A percentile compares a stretch with the other conserved stretches of the same genome.
These are phyloP conservation scores for Monosporascus ibericus DNA, from an alignment of 2,329 filamentous ascomycete genomes.

Conservation along the genomic window DNA sequence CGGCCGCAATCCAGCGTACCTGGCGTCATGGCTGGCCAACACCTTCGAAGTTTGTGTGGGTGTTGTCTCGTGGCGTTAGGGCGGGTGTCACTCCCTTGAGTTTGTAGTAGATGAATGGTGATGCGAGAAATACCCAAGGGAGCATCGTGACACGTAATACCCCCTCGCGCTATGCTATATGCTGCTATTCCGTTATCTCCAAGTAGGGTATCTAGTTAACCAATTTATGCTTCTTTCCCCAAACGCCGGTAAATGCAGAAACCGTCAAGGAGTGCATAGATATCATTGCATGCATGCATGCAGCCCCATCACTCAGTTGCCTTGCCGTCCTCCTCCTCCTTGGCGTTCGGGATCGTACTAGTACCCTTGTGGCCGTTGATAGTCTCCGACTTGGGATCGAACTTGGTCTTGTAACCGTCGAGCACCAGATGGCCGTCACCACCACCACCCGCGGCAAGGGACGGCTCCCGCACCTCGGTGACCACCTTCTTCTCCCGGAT, in stretches of 20 bases:
- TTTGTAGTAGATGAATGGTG: not conserved
- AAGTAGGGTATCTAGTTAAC: conserved; percentile 4
- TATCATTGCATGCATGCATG: too few relatives aligned
- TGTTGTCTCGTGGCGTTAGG: too few relatives aligned
- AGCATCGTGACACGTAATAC: not conserved
- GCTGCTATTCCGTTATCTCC: not conserved
- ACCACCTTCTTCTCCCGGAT: conserved; percentile 46
- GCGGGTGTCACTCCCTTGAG: too few relatives aligned
- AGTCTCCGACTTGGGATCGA: conserved; percentile 20
- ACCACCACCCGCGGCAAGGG: conserved; percentile 27
- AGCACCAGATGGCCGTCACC: conserved; percentile 39
- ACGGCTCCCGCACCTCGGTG: conserved; percentile 32
- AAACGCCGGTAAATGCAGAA: conserved; percentile 10
- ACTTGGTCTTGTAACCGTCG: conserved; percentile 45
- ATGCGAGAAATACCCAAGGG: not conserved
- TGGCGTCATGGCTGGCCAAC: too few relatives aligned
- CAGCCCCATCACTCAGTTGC: too few relatives aligned
- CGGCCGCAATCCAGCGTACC: too few relatives aligned
- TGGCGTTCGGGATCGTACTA: conserved; percentile 3
- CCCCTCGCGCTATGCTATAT: not conserved
- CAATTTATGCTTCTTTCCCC: not conserved
- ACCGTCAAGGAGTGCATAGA: not conserved
- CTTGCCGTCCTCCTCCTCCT: too few relatives aligned
- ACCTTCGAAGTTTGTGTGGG: too few relatives aligned
- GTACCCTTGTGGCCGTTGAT: conserved; percentile 8